Conservation (phyloP, 2,329 filamentous ascomycete genomes). For the Herpotrichia juniperi region DNA sequence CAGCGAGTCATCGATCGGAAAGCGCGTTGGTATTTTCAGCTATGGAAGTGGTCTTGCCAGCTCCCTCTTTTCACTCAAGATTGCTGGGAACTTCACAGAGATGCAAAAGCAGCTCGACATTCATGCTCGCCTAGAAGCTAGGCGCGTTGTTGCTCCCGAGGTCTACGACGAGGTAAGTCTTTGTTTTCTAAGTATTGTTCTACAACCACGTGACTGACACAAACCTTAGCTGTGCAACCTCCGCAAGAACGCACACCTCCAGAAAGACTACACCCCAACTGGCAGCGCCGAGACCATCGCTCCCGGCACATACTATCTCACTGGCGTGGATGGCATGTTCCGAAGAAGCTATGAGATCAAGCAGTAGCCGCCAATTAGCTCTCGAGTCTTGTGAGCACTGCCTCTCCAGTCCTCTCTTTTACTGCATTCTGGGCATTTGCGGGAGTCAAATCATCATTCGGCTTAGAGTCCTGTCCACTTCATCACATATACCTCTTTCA, state of each 20-base stretch:
- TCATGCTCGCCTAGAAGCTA: conserved; percentile 51
- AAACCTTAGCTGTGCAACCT: conserved; percentile 57
- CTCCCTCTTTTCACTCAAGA: conserved; percentile 57
- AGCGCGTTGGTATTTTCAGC: conserved; percentile 59
- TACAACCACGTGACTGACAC: conserved; percentile 29
- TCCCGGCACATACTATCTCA: conserved; percentile 59
- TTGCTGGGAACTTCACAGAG: conserved; percentile 54
- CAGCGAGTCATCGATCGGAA: conserved; percentile 54
- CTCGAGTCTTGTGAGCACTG: background rate
- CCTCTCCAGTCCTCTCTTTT: conserved; percentile 31
- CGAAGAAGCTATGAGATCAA: conserved; percentile 57
- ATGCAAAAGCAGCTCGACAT: conserved; percentile 56
- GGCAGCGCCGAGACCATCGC: conserved; percentile 52
- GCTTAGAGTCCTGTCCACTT: conserved; percentile 33
- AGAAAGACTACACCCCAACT: conserved; percentile 56
- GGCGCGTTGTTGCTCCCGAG: conserved; percentile 54
- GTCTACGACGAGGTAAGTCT: conserved; percentile 54
- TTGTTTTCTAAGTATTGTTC: conserved; percentile 19
- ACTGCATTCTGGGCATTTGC: conserved; percentile 44
- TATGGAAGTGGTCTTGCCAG: conserved; percentile 59
- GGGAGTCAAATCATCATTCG: conserved; percentile 37
- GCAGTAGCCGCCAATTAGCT: conserved; percentile 40
- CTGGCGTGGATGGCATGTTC: conserved; percentile 58
- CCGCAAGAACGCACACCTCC: conserved; percentile 56
- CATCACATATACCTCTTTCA: conserved; percentile 24